phyloP scores from a whole-genome alignment of 2,329 filamentous ascomycete genomes.

The Ascochyta viciae-villosae region DNA sequence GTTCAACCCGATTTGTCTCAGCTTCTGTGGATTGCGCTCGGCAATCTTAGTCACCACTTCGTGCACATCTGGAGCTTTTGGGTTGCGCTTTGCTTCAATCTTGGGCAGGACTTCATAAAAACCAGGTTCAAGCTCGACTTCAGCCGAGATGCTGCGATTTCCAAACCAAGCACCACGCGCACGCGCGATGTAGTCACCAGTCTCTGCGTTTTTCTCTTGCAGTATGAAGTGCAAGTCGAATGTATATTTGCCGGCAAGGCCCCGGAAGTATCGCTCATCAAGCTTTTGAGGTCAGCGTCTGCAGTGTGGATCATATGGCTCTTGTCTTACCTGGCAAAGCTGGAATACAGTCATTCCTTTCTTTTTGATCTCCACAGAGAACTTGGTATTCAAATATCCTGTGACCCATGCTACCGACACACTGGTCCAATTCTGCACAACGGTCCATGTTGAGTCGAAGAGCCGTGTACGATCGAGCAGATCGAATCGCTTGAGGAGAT shows the following conservation, averaged over 20 bases:
- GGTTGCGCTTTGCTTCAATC: slow-evolving; percentile 66
- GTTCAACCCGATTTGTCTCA: slow-evolving; percentile 69
- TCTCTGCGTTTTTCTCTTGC: slow-evolving; percentile 56
- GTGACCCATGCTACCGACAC: slow-evolving; percentile 65
- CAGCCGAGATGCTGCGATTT: slow-evolving; percentile 76
- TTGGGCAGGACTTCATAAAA: slow-evolving; percentile 78
- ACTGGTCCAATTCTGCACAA: slow-evolving; percentile 66
- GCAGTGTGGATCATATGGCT: slow-evolving; percentile 29
- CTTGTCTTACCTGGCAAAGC: slow-evolving; percentile 62
- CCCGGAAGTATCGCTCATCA: slow-evolving; percentile 65
- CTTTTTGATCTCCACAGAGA: slow-evolving; percentile 61
- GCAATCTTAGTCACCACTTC: slow-evolving; percentile 62
- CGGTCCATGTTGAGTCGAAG: slow-evolving; percentile 65
- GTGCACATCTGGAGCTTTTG: slow-evolving; percentile 62
- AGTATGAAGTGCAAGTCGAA: slow-evolving; percentile 66
- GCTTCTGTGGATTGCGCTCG: slow-evolving; percentile 56
- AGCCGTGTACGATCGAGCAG: slow-evolving; percentile 66
- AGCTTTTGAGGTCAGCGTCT: slow-evolving; percentile 55
- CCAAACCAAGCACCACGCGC: slow-evolving; percentile 62
- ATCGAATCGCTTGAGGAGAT: slow-evolving; percentile 63
- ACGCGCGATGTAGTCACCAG: slow-evolving; percentile 62
- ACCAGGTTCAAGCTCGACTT: slow-evolving; percentile 75
- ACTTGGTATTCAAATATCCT: slow-evolving; percentile 67
- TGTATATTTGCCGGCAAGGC: slow-evolving; percentile 62
- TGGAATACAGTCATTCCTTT: slow-evolving; percentile 63